These are phyloP conservation scores for Phanerochaete sordida DNA, from an alignment of 768 basidiomycete genomes.

Conservation along the genomic window DNA sequence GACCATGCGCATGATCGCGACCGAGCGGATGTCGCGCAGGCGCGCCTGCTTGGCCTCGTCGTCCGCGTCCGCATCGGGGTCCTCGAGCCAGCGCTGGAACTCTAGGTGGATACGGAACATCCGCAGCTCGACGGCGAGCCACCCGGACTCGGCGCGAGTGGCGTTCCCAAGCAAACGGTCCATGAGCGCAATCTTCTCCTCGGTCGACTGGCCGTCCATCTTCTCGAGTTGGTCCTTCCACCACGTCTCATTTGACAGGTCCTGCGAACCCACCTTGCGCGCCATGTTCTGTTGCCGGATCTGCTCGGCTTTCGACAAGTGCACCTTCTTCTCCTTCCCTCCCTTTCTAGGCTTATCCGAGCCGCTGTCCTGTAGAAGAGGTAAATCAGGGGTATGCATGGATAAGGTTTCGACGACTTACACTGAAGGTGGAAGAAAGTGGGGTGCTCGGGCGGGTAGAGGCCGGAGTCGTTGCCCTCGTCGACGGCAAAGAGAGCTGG, in stretches of 20 bases:
- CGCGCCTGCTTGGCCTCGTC: slow-evolving; percentile 10
- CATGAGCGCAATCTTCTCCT: slow-evolving; percentile 32
- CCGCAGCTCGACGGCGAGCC: slow-evolving; percentile 47
- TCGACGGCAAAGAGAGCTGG: background rate
- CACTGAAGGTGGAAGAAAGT: background rate
- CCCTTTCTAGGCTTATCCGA: background rate
- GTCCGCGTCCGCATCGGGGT: slow-evolving; percentile 33
- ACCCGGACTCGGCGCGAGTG: slow-evolving; percentile 36
- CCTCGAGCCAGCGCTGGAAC: slow-evolving; percentile 49
- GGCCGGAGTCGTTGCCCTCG: background rate
- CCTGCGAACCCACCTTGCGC: slow-evolving; percentile 40
- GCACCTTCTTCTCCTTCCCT: slow-evolving; percentile 27
- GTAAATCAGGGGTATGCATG: background rate
- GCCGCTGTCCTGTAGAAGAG: background rate
- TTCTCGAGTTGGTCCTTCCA: slow-evolving; percentile 46
- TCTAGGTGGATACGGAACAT: slow-evolving; percentile 52
- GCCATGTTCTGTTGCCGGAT: slow-evolving; percentile 43
- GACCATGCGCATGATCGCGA: slow-evolving; percentile 45
- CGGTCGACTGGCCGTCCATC: slow-evolving; percentile 29
- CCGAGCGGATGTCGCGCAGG: slow-evolving; percentile 42
- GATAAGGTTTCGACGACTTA: background rate
- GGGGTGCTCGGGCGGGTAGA: background rate
- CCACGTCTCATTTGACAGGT: slow-evolving; percentile 44
- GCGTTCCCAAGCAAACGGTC: slow-evolving; percentile 40
- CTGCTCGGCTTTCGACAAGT: slow-evolving; percentile 34